phyloP scores from a whole-genome alignment of 2,329 filamentous ascomycete genomes.

The Penicillium sp. region DNA sequence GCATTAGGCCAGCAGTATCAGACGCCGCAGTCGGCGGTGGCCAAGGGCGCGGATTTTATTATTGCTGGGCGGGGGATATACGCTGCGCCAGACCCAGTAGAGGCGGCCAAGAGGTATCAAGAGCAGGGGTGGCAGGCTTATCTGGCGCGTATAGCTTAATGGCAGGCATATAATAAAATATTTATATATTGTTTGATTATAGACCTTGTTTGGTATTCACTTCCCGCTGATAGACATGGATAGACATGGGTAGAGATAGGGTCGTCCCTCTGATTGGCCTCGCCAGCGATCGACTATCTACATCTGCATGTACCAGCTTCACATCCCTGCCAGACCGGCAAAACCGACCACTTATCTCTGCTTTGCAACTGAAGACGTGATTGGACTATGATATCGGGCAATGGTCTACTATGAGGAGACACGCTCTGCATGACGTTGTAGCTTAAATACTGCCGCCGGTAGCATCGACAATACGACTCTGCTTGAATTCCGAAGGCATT shows the following conservation, averaged over 20 bases:
- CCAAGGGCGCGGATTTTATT: constrained; percentile 46
- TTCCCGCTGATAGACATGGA: no score
- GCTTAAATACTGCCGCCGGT: no score
- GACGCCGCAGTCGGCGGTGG: constrained; percentile 43
- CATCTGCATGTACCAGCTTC: no score
- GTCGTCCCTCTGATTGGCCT: neutral
- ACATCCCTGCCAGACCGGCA: no score
- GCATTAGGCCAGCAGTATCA: constrained; percentile 48
- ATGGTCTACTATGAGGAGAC: no score
- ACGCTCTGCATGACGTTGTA: no score
- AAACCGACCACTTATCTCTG: neutral
- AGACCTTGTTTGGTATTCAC: no score
- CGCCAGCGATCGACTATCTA: neutral
- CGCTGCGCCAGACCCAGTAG: constrained; percentile 41
- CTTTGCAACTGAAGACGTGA: no score
- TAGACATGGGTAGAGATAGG: no score
- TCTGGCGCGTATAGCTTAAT: constrained; percentile 28
- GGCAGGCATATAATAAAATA: neutral
- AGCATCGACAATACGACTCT: no score
- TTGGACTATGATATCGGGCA: no score
- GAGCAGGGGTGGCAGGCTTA: constrained; percentile 47
- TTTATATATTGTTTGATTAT: neutral
- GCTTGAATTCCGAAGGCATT: no score
- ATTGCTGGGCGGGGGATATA: constrained; percentile 48
- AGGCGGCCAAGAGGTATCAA: constrained; percentile 42